Conservation (phyloP, 2,329 filamentous ascomycete species). For the Monosporascus sp. region DNA sequence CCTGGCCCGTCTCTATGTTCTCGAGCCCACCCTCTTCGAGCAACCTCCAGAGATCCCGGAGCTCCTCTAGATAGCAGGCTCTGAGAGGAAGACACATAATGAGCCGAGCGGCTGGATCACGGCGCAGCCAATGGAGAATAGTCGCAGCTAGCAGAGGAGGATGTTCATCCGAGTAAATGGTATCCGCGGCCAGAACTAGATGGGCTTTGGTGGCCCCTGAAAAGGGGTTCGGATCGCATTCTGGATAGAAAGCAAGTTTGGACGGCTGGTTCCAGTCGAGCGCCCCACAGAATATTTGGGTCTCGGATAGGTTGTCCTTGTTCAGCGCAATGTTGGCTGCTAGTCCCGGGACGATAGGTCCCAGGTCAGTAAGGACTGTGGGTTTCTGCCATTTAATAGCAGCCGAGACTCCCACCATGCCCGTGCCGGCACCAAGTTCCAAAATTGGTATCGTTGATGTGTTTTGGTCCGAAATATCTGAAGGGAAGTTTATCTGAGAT, state of each 20-base stretch:
- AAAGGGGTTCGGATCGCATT: neutral
- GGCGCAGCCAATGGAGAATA: slow-evolving; percentile 30
- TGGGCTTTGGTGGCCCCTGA: slow-evolving; percentile 22
- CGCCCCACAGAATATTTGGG: slow-evolving; percentile 18
- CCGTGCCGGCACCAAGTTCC: slow-evolving; percentile 34
- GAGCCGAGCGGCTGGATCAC: slow-evolving; percentile 22
- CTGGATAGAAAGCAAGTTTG: slow-evolving; percentile 9
- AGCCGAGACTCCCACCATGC: slow-evolving; percentile 31
- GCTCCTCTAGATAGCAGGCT: slow-evolving; percentile 36
- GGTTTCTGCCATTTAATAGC: slow-evolving; percentile 24
- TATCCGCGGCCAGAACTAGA: slow-evolving; percentile 36
- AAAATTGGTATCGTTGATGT: slow-evolving; percentile 19
- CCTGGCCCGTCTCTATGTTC: slow-evolving; percentile 27
- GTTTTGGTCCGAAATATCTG: slow-evolving; percentile 2
- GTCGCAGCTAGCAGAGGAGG: slow-evolving; percentile 31
- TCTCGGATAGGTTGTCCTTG: slow-evolving; percentile 5
- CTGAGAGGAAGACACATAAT: slow-evolving; percentile 34
- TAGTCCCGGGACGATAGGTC: slow-evolving; percentile 26
- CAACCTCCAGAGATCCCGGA: slow-evolving; percentile 34
- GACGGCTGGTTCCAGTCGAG: slow-evolving; percentile 34
- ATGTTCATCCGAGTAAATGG: slow-evolving; percentile 36
- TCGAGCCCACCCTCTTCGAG: slow-evolving; percentile 32
- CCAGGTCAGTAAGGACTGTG: slow-evolving; percentile 29
- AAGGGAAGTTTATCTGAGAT: slow-evolving; percentile 7
- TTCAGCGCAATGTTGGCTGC: slow-evolving; percentile 29